Evolutionary conservation across 768 basidiomycete genomes (phyloP), one percentile per base, ranked within the genome.

Genomic region (Lyophyllum atratum): DNA sequence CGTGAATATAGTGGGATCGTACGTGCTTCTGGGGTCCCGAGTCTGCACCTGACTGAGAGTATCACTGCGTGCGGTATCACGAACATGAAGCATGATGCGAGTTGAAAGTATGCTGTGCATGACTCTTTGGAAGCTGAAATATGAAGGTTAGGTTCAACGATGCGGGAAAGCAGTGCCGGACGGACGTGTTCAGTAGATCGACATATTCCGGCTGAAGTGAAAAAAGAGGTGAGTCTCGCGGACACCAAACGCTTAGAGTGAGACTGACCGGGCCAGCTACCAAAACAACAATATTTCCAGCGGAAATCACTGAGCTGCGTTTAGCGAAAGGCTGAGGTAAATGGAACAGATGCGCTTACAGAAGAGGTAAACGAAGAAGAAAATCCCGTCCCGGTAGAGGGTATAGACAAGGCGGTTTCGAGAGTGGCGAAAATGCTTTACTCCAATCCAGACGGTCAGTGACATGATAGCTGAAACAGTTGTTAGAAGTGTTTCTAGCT

Each of bases 351-450:
- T 19, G n/a, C 4, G 56, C 66, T 31, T 40, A 70, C 67, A 21
- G 52, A 61, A 66, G 15, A 68, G 39, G 46, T 63, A 63, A 6
- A 70, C 21, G 26, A 65, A 70, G 48, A 66, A 68, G n/a, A 57
- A 56, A 40, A 63, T 57, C 2, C 69, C 67, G 28, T 70, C 69
- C 21, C 63, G 60, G 48, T 65, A 70, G 0, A 70, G 43, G 1
- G 63, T 60, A 6, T 49, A 44, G 10, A 70, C 54, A 1, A 70
- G 52, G 0, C 59, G 61, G 42, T 61, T 70, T 25, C 49, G 47
- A 2, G 62, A 58, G 45, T 64, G 55, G 19, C 67, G 58, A 47
- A 61, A 68, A 26, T 58, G 61, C 12, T 51, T 61, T 24, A 67
- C 14, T 6, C 67, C 64, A 28, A 68, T 56, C 59, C 62, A 67